Evolutionary conservation across 768 basidiomycete species (phyloP).

Genomic region (Clavaria fumosa): DNA sequence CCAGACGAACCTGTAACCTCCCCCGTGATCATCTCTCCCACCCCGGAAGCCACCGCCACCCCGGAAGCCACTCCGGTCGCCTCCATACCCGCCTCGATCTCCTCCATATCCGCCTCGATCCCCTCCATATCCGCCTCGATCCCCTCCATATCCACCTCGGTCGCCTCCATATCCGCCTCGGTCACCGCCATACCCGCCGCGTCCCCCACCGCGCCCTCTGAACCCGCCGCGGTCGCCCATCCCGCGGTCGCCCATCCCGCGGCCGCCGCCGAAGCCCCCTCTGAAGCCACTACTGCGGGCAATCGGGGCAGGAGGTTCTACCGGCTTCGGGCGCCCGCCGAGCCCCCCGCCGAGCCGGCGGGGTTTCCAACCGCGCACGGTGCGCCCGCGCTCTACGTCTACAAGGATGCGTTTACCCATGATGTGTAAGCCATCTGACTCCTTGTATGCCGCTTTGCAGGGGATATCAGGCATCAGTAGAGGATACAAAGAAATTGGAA

Average conservation of each 20-base stretch:
- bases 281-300: slow-evolving; percentile 26
- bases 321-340: slow-evolving; percentile 92
- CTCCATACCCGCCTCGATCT: slow-evolving; percentile 32
- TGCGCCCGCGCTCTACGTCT: slow-evolving; percentile 95
- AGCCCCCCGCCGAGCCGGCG: slow-evolving; percentile 92
- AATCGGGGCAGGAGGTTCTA: slow-evolving; percentile 28
- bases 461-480: slow-evolving; percentile 5
- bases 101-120: slow-evolving; percentile 13
- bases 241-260: no score
- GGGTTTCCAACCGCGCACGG: slow-evolving; percentile 97
- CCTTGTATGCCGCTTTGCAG: slow-evolving; percentile 80
- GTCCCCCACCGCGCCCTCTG: slow-evolving; percentile 29
- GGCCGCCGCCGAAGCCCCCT: slow-evolving; percentile 31
- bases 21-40: slow-evolving; percentile 32
- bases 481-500: neutral
- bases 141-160: slow-evolving; percentile 26
- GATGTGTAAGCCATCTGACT: slow-evolving; percentile 91
- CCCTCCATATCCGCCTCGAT: slow-evolving; percentile 25
- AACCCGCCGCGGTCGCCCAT: slow-evolving; percentile 28
- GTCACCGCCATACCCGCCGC: slow-evolving; percentile 24
- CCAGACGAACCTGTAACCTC: no score
- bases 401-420: slow-evolving; percentile 94
- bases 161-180: slow-evolving; percentile 20
- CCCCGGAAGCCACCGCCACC: slow-evolving; percentile 31
- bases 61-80: slow-evolving; percentile 27